Evolutionary conservation across 495 filamentous ascomycete species (phyloP), one percentile per base, ranked within the genome.

Genomic region (Parmelia sp.): DNA sequence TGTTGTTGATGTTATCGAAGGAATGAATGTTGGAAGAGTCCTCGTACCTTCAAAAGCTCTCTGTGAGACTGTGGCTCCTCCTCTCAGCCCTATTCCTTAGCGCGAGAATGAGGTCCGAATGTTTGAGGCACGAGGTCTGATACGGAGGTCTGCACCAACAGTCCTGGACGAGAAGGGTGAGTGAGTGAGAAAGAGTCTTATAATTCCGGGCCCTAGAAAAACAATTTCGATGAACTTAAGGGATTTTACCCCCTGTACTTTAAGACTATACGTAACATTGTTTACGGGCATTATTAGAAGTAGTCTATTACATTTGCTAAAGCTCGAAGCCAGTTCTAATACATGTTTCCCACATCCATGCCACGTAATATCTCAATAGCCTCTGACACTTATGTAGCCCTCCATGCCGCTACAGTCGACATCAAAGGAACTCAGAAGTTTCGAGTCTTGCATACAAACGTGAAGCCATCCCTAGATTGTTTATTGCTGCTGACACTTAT

Each of bases 401-500:
- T 29, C 51, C 29, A 33, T 23, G 21, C 51, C 0, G 51, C 4
- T 1, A 14, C 49, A 21, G 0, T 29, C 27, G 31, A 29, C 6
- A 53, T 6, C 49, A 8, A 17, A 2, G 29, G 6, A 17, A 15
- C 51, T 55, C 51, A 55, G 29, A 55, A 55, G 6, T 55, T 55
- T 7, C 51, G 27, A 15, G 31, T 33, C 29, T 17, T 55, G 27
- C 51, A 55, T 29, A 55, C 51, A 17, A 55, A 55, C 0, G 0
- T 35, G 17, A 55, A 55, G 10, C 17, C 51, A 33, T 33, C 51
- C 3, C 88, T 87, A 55, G 83, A 87, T 76, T 91, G 89, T 75
- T 86, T 84, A 71, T 90, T 91, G 73, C 88, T 90, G 76, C 86
- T 90, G 64, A 88, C 79, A 71, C 90, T 88, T 62, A 91, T 72